These are phyloP conservation scores for Paecilomyces fulvus DNA, from an alignment of 2,329 filamentous ascomycete genomes.

Conservation along the genomic window DNA sequence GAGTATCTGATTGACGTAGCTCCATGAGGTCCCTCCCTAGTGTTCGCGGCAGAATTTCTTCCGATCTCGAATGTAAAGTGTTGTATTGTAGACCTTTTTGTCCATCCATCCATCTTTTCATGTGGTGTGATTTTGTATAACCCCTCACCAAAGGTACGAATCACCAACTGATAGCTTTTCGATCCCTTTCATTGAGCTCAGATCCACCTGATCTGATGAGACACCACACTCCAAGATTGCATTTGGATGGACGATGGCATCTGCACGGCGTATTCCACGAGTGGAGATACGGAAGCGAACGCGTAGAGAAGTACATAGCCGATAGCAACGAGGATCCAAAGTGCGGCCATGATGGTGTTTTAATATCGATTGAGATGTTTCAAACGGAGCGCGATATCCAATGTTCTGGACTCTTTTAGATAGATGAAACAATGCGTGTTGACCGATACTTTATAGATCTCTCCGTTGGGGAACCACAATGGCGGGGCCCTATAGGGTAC, in stretches of 20 bases:
- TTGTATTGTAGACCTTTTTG: background rate
- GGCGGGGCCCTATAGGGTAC: background rate
- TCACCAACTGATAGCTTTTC: background rate
- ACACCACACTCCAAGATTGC: background rate
- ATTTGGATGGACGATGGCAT: background rate
- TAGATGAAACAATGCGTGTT: background rate
- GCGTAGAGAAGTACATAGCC: constrained; percentile 28
- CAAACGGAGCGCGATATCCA: background rate
- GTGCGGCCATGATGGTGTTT: constrained; percentile 14
- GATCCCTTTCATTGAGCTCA: background rate
- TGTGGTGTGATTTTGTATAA: no score
- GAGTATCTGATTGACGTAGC: no score
- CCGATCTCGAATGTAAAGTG: background rate
- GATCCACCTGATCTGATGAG: background rate
- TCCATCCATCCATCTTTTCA: background rate
- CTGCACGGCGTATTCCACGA: constrained; percentile 2
- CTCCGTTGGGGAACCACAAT: background rate
- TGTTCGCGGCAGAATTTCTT: background rate
- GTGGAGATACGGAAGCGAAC: constrained; percentile 19
- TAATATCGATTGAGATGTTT: background rate
- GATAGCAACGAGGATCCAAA: constrained; percentile 27
- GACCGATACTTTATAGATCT: background rate
- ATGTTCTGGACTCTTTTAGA: background rate
- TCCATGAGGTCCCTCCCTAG: no score
- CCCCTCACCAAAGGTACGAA: background rate